phyloP scores from a whole-genome alignment of 2,329 filamentous ascomycete species.

The Juglanconis juglandina region DNA sequence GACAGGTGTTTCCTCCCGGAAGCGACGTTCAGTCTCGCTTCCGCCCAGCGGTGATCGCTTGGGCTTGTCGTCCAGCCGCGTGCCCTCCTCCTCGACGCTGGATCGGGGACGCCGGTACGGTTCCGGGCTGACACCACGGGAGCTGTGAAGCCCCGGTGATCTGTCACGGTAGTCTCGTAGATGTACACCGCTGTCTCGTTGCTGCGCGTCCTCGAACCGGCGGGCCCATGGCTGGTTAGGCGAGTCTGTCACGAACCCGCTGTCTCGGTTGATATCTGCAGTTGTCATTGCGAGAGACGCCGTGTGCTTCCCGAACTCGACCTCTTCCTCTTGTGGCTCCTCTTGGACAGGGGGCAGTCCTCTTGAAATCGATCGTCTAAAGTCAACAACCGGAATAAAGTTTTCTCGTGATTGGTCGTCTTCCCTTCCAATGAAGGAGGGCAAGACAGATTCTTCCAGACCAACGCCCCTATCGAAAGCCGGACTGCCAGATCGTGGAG shows the following conservation, averaged over 20 bases:
- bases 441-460: slow-evolving; percentile 10
- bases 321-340: slow-evolving; percentile 46
- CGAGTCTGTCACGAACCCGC: slow-evolving; percentile 45
- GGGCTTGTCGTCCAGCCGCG: neutral
- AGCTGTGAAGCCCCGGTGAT: slow-evolving; percentile 24
- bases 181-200: slow-evolving; percentile 56
- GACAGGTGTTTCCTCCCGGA: slow-evolving; percentile 31
- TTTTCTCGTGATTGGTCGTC: slow-evolving; percentile 8
- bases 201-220: slow-evolving; percentile 30
- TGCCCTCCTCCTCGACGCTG: slow-evolving; percentile 15
- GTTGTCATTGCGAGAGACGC: slow-evolving; percentile 21
- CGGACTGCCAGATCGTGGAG: neutral
- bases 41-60: slow-evolving; percentile 6
- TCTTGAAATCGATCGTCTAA: slow-evolving; percentile 40
- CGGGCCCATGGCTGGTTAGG: slow-evolving; percentile 36
- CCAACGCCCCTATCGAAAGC: slow-evolving; percentile 5
- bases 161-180: slow-evolving; percentile 45
- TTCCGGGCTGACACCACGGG: slow-evolving; percentile 14
- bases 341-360: slow-evolving; percentile 51
- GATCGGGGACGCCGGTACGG: slow-evolving; percentile 11
- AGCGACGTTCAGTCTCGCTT: slow-evolving; percentile 7
- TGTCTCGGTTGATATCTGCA: slow-evolving; percentile 45
- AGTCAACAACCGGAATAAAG: slow-evolving; percentile 32
- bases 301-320: slow-evolving; percentile 27
- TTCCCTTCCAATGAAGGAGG: slow-evolving; percentile 15